A percentile compares a stretch with the other conserved stretches of the same genome.
These are phyloP conservation scores for Aspergillus terreus DNA, from an alignment of 2,329 filamentous ascomycete genomes.

Conservation along the genomic window DNA sequence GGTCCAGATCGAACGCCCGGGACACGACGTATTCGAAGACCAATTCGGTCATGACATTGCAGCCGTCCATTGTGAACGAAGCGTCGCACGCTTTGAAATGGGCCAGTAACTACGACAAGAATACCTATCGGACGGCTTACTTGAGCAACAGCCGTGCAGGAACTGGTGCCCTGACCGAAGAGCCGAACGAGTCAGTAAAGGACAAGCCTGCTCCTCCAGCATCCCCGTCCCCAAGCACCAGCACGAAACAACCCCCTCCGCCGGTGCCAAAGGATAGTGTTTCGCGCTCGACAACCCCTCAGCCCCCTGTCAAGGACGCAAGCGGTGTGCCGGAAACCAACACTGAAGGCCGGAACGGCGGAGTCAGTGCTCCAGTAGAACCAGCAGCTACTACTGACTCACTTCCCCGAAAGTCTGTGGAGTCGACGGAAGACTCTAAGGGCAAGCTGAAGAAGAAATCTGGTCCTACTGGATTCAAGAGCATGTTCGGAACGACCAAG, in stretches of 20 bases:
- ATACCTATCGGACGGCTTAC: constrained; percentile 80
- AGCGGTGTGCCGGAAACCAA: constrained; percentile 13
- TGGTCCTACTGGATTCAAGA: constrained; percentile 40
- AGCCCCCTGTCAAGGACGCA: constrained; percentile 20
- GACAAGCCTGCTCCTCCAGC: constrained; percentile 29
- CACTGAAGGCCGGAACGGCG: constrained; percentile 10
- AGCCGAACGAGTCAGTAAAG: constrained; percentile 33
- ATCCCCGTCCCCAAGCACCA: constrained; percentile 21
- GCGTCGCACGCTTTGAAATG: constrained; percentile 94
- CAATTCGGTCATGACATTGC: constrained; percentile 83
- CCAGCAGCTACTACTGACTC: constrained; percentile 23
- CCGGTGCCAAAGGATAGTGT: constrained; percentile 30
- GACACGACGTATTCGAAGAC: constrained; percentile 66
- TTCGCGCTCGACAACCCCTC: constrained; percentile 23
- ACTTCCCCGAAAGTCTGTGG: constrained; percentile 30
- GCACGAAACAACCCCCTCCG: constrained; percentile 27
- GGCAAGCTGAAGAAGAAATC: constrained; percentile 46
- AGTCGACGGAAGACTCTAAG: constrained; percentile 28
- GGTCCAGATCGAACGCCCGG: constrained; percentile 53
- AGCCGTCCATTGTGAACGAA: constrained; percentile 78
- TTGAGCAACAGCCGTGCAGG: constrained; percentile 70
- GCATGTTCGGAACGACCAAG: constrained; percentile 42
- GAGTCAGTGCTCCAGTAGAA: constrained; percentile 15
- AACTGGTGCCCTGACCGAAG: constrained; percentile 55
- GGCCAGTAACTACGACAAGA: constrained; percentile 92